Conservation (phyloP, 1,284 basidiomycete genomes). For the Heterobasidion parviporum region DNA sequence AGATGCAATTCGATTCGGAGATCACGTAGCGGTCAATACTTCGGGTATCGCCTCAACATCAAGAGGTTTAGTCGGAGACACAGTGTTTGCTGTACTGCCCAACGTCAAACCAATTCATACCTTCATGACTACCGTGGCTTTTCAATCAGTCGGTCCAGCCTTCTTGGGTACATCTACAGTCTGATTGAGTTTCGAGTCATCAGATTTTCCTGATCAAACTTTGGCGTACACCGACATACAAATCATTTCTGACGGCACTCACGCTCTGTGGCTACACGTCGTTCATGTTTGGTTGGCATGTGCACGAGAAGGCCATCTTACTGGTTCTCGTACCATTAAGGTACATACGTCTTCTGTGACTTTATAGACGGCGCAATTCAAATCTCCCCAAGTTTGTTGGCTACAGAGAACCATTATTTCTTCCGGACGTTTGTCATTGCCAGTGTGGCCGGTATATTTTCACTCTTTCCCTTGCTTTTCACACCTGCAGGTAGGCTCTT, state of each 20-base stretch:
- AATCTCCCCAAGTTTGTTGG: slow-evolving; percentile 55
- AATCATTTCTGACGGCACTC: slow-evolving; percentile 77
- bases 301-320: slow-evolving; percentile 92
- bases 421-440: slow-evolving; percentile 82
- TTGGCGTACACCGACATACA: slow-evolving; percentile 80
- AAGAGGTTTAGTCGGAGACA: slow-evolving; percentile 88
- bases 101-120: slow-evolving; percentile 80
- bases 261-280: slow-evolving; percentile 88
- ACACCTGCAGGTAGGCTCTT: slow-evolving; percentile 60
- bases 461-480: slow-evolving; percentile 85
- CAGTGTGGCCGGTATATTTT: slow-evolving; percentile 77
- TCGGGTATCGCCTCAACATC: slow-evolving; percentile 77
- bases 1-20: slow-evolving; percentile 44
- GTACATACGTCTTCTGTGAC: slow-evolving; percentile 28
- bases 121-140: slow-evolving; percentile 69
- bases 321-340: slow-evolving; percentile 86
- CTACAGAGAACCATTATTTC: slow-evolving; percentile 73
- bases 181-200: background rate
- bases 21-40: slow-evolving; percentile 44
- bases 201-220: slow-evolving; percentile 75
- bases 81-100: slow-evolving; percentile 83
- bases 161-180: background rate
- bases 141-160: slow-evolving; percentile 50
- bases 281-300: slow-evolving; percentile 96
- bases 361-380: background rate